Evolutionary conservation across 106 monocot species (phyloP).

Genomic region (Platanthera zijinensis): DNA sequence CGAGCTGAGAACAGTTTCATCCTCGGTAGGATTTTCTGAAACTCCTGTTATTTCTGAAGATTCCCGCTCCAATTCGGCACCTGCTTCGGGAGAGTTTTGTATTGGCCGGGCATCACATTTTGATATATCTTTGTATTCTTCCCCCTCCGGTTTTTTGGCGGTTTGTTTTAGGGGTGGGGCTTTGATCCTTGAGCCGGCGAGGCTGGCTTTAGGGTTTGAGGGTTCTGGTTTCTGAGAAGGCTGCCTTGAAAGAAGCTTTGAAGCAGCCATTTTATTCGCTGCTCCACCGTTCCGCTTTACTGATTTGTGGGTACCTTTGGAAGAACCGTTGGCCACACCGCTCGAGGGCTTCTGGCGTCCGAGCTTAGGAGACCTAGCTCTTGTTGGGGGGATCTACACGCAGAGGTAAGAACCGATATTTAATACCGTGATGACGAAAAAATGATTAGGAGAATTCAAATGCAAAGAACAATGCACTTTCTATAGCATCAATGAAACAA

Average conservation of each 20-base stretch:
- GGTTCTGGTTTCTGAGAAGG: constrained; percentile 31
- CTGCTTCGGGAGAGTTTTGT: no score
- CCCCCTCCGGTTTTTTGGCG: constrained; percentile 18
- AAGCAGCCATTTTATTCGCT: constrained; percentile 5
- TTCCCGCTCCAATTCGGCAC: no score
- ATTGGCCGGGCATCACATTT: neutral
- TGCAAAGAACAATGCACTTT: no score
- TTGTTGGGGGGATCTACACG: constrained; percentile 61
- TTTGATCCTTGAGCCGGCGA: constrained; percentile 13
- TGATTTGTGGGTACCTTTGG: constrained; percentile 18
- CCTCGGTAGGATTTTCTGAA: no score
- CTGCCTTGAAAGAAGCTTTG: constrained; percentile 18
- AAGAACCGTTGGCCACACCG: constrained; percentile 5
- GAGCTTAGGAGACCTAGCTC: constrained; percentile 74
- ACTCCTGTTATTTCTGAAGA: no score
- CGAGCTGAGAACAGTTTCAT: no score
- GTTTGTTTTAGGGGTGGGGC: constrained; percentile 20
- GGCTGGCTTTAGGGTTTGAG: constrained; percentile 13
- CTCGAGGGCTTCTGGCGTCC: constrained; percentile 49
- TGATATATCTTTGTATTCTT: neutral
- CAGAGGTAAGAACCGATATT: no score
- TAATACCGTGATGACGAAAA: no score
- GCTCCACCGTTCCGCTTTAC: constrained; percentile 14
- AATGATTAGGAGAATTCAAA: no score
- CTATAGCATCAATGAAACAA: no score